Base-by-base conservation (phyloP, 169 alveolate species). In the Plasmodium vivax region DNA sequence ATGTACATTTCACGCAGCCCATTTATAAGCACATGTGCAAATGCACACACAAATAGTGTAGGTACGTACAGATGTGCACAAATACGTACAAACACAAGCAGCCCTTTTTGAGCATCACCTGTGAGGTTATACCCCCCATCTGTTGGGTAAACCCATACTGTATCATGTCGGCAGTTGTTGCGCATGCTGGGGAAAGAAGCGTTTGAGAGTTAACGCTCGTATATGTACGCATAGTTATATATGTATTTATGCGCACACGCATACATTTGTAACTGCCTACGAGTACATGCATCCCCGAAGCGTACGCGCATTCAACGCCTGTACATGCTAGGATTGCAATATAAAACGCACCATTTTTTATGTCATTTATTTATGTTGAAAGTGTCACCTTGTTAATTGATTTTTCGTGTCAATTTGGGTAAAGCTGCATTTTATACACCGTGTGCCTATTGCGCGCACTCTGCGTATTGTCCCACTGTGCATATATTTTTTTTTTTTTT, bases 1-100 rank as follows among this genome's bases (percentile, higher is more conserved):
- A 82, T 82, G 62, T 82, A 82, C 62, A 82, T 82, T 68, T 19
- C 6, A 68, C 38, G 77, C 38, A 30, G 4, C 77, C 77, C 38
- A 68, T 27, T 68, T 68, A 68, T 19, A 68, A 68, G 38, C 43
- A 27, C 38, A 68, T 68, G n/a, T 68, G 38, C 32, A 23, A 68
- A 68, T 68, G 30, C 77, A 68, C 38, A 23, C 77, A 68, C 77
- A 68, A 19, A 30, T 68, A 30, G 77, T 68, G 27, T 68, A 68
- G 77, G 16, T 68, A 68, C 77, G 5, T 27, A 23, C 43, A 68
- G 32, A n/a, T 68, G 77, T 38, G 38, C 30, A 30, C 7, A 7
- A 51, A 68, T 30, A 68, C 75, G 30, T 68, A 10, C 77, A 68
- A 58, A 68, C 77, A 68, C 43, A 68, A 68, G 38, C n/a, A 14